Conservation (phyloP, 176 grass and related monocot species). For the Eleusine coracana region DNA sequence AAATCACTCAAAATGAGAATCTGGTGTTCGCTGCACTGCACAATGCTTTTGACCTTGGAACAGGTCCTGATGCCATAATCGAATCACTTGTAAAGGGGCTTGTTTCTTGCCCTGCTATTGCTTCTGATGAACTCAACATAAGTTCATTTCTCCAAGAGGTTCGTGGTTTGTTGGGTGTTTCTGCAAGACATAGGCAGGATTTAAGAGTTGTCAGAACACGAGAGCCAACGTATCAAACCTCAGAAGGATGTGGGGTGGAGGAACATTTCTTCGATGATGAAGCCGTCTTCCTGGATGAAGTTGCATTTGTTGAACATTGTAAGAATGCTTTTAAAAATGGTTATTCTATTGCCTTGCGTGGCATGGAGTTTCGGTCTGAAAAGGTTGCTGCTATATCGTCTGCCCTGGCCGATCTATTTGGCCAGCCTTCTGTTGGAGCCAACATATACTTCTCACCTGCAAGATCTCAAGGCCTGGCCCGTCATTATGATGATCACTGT, state of each 20-base stretch:
- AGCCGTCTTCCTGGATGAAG: constrained; percentile 27
- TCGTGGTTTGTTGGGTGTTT: constrained; percentile 49
- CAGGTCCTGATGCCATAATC: constrained; percentile 47
- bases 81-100: constrained; percentile 57
- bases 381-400: constrained; percentile 63
- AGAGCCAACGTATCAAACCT: constrained; percentile 1
- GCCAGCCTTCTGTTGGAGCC: constrained; percentile 83
- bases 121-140: constrained; percentile 78
- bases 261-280: constrained; percentile 60
- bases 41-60: constrained; percentile 45
- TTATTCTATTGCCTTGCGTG: constrained; percentile 82
- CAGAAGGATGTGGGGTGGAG: constrained; percentile 40
- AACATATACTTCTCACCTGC: constrained; percentile 86
- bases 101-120: constrained; percentile 74
- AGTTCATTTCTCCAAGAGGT: constrained; percentile 63
- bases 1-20: constrained; percentile 38
- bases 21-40: constrained; percentile 51
- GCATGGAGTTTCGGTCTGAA: constrained; percentile 74
- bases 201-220: constrained; percentile 68
- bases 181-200: constrained; percentile 67
- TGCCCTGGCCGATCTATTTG: constrained; percentile 72
- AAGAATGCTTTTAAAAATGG: constrained; percentile 69
- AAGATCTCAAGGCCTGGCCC: constrained; percentile 71
- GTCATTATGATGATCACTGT: constrained; percentile 90
- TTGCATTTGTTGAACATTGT: constrained; percentile 40